Percentiles rank a stretch among this genome's conserved stretches.
These are phyloP conservation scores for Spergularia azorica DNA, from an alignment of 179 eudicot genomes.

Conservation along the genomic window DNA sequence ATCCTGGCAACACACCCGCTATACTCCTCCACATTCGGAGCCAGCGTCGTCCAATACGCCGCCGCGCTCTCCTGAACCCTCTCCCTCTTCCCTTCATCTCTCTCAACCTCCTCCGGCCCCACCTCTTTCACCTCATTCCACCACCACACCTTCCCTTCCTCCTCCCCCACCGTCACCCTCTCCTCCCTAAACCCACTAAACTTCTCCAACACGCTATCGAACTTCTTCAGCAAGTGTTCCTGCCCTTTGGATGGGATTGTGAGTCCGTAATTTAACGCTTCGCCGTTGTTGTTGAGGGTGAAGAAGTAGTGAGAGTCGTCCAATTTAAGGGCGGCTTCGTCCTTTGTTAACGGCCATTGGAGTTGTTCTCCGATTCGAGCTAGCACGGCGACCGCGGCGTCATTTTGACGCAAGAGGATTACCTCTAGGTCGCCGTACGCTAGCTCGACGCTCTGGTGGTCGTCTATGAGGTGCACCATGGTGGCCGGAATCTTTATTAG, in stretches of 20 bases:
- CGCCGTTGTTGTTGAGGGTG: slow-evolving; percentile 35
- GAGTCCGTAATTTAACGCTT: slow-evolving; percentile 60
- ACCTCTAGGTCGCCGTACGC: slow-evolving; percentile 65
- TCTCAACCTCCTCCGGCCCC: slow-evolving; percentile 51
- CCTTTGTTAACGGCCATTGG: slow-evolving; percentile 83
- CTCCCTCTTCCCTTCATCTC: slow-evolving; percentile 35
- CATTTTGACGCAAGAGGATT: slow-evolving; percentile 55
- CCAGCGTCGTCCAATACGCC: slow-evolving; percentile 83
- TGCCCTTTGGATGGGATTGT: slow-evolving; percentile 67
- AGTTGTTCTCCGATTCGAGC: slow-evolving; percentile 63
- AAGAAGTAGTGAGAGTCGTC: slow-evolving; percentile 78
- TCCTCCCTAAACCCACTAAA: slow-evolving; percentile 57
- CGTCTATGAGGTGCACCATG: slow-evolving; percentile 67
- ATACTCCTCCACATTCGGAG: slow-evolving; percentile 86
- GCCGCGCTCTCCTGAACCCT: slow-evolving; percentile 51
- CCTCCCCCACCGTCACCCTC: slow-evolving; percentile 38
- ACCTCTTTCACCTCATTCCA: slow-evolving; percentile 48
- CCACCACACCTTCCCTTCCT: slow-evolving; percentile 36
- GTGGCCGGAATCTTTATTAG: slow-evolving; percentile 54
- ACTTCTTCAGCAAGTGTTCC: slow-evolving; percentile 34
- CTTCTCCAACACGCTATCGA: slow-evolving; percentile 53
- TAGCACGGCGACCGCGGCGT: slow-evolving; percentile 53
- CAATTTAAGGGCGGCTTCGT: slow-evolving; percentile 70
- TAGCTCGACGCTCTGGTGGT: slow-evolving; percentile 57
- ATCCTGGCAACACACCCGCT: slow-evolving; percentile 61